Evolutionary conservation across 352 stramenopile species (phyloP).

Genomic region (Blastocystis sp.): DNA sequence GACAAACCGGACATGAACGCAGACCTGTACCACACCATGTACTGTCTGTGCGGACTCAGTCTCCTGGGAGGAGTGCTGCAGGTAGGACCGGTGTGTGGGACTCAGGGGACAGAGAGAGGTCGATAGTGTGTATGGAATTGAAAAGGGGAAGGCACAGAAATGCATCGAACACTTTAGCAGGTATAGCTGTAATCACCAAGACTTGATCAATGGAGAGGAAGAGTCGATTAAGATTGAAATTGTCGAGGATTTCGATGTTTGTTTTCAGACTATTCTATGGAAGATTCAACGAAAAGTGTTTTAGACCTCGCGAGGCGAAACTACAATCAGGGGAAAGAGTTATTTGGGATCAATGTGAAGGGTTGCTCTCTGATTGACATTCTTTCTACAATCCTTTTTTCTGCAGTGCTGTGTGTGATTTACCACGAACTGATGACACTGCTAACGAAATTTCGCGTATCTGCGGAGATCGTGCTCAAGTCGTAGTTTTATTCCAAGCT

Average conservation of each 20-base stretch:
- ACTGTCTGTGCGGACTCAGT: conserved; percentile 90
- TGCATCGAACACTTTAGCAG: conserved; percentile 10
- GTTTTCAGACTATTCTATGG: neutral
- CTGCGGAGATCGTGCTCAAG: neutral
- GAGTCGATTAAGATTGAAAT: neutral
- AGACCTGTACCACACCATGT: conserved; percentile 98
- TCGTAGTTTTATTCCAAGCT: neutral
- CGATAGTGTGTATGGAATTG: neutral
- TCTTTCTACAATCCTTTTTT: neutral
- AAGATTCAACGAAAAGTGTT: neutral
- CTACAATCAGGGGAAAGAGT: conserved; percentile 19
- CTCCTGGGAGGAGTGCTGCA: neutral
- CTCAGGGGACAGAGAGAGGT: conserved; percentile 1
- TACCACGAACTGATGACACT: neutral
- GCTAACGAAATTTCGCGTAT: neutral
- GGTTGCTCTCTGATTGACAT: conserved; percentile 18
- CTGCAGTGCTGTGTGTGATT: neutral
- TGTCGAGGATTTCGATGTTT: neutral
- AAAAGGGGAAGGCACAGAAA: neutral
- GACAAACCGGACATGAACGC: conserved; percentile 73
- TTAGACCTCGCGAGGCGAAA: neutral
- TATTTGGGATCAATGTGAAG: conserved; percentile 3
- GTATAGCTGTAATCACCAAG: neutral
- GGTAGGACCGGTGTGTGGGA: neutral
- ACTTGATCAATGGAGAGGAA: neutral